Percentiles rank a stretch among this genome's conserved stretches.
Conservation (phyloP, 148 eudicot species). For the Diospyros kaki region DNA sequence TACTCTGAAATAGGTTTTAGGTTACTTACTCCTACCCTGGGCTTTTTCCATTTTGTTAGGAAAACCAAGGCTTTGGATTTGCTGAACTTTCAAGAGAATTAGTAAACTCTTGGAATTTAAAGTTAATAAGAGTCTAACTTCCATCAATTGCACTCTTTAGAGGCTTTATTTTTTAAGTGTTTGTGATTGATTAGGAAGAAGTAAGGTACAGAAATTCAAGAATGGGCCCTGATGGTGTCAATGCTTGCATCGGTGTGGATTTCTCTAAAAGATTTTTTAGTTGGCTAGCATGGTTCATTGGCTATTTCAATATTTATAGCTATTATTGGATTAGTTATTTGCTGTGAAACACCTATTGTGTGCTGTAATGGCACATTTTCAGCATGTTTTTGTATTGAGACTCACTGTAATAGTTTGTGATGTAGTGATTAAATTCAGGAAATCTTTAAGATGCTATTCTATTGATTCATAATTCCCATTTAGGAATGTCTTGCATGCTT, state of each 20-base stretch:
- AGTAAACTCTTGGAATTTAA: not conserved
- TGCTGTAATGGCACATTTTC: not conserved
- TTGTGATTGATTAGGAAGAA: not conserved
- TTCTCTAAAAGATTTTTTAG: not conserved
- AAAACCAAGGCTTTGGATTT: no score
- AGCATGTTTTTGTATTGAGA: not conserved
- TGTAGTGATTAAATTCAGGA: not conserved
- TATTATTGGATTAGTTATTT: not conserved
- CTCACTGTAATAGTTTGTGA: not conserved
- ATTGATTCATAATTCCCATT: not conserved
- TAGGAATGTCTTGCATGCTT: not conserved
- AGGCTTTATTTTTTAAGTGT: not conserved
- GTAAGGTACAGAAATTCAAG: not conserved
- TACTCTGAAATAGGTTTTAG: no score
- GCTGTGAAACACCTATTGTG: not conserved
- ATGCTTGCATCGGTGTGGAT: no score
- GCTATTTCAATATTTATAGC: not conserved
- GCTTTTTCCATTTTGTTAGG: no score
- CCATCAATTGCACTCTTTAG: not conserved
- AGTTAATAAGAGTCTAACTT: not conserved
- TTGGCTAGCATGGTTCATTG: not conserved
- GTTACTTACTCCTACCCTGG: no score
- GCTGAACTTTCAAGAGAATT: no score
- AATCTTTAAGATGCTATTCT: not conserved
- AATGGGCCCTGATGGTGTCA: not conserved